Conservation (phyloP, 2,329 filamentous ascomycete species). For the Clonostachys chloroleuca region DNA sequence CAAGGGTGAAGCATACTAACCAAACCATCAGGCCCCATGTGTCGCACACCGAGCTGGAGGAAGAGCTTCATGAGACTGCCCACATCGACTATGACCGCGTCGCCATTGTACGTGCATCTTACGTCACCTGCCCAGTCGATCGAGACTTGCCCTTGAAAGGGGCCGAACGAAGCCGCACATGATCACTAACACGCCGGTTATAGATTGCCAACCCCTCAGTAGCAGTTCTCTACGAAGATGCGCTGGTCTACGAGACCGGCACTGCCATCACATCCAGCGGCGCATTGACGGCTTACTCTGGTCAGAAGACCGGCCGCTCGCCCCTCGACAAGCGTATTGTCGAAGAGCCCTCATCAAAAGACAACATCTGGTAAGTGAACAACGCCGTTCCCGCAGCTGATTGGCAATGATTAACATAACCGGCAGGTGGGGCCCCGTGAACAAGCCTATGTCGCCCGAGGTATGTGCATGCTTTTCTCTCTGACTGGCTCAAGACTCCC, state of each 20-base stretch:
- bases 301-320: constrained; percentile 95
- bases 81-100: constrained; percentile 99
- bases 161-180: background rate
- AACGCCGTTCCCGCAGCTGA: background rate
- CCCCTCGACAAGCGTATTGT: constrained; percentile 97
- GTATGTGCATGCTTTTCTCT: constrained; percentile 45
- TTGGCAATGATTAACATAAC: constrained; percentile 18
- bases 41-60: constrained; percentile 93
- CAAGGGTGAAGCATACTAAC: constrained; percentile 2
- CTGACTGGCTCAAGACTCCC: too few species aligned
- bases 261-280: constrained; percentile 95
- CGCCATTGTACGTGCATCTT: constrained; percentile 70
- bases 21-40: constrained; percentile 58
- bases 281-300: constrained; percentile 94
- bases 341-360: constrained; percentile 82
- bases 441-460: constrained; percentile 97
- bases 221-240: constrained; percentile 96
- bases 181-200: constrained; percentile 10
- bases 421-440: constrained; percentile 85
- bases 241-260: constrained; percentile 92
- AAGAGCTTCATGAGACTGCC: constrained; percentile 94
- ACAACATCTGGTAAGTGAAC: constrained; percentile 72
- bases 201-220: constrained; percentile 89
- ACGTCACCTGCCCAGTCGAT: background rate
- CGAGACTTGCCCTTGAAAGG: background rate